Base-by-base conservation (phyloP, 2,329 filamentous ascomycete species). In the Lachnellula cervina region DNA sequence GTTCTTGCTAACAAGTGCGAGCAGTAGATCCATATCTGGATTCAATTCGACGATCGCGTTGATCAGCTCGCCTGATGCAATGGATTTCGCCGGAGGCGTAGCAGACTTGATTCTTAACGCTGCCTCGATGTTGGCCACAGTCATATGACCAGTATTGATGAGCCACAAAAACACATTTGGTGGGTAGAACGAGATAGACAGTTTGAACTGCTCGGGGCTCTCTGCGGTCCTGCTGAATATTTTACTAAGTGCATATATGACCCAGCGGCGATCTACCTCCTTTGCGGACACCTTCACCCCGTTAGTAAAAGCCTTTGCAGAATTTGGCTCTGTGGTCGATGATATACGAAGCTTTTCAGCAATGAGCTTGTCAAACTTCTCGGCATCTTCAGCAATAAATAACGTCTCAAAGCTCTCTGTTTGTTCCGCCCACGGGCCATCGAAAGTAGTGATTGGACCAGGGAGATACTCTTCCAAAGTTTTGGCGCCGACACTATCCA, bases 1-100 rank as follows among this genome's bases (percentile, higher is more conserved):
- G 7, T 86, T 87, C 5, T 80, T 78, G 40, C 82, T 80, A 6
- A 92, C 74, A 56, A 89, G 82, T 54, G 79, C 80, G 44, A 86
- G 77, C 40, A 91, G 76, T 2, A 90, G 74, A 50, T 84, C 81
- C 69, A 90, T 79, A 35, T 84, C 83, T 2, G 83, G 80, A 63
- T 91, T 88, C n/a, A 85, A 76, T 49, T 84, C 77, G 0, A 80
- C 78, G 38, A 91, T 73, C 45, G 84, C 76, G 45, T 77, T 72
- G 21, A 89, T 78, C 4, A 91, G 75, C 55, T 87, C 82, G 35
- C 81, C 80, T 11, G 84, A 77, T 14, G 80, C 71, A 25, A 78
- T 74, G n/a, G 74, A 70, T 49, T 65, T 68, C 17, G 54, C 49
- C 6, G 50, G 32, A 14, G 55, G 51, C 73, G 19, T 70, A 72